Evolutionary conservation across 2,329 filamentous ascomycete species (phyloP).

Genomic region (Grosmannia penicillata): DNA sequence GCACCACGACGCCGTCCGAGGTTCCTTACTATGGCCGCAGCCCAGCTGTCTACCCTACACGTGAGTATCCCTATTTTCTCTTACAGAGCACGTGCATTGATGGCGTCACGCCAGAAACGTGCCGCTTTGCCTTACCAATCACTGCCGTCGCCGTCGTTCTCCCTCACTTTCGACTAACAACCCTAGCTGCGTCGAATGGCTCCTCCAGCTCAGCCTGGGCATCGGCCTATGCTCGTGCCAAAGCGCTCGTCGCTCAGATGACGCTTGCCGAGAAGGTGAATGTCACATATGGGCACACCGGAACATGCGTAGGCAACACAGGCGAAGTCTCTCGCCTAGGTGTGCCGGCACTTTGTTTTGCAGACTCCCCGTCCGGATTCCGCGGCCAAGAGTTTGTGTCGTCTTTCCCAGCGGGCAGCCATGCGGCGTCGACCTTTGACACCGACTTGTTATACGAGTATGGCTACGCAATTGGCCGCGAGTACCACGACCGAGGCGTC

Average conservation of each 20-base stretch:
- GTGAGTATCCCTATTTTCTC: no score
- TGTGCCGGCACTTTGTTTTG: constrained; percentile 27
- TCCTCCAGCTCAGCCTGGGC: constrained; percentile 17
- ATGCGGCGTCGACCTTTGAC: constrained; percentile 58
- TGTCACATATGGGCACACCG: constrained; percentile 21
- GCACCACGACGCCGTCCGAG: no score
- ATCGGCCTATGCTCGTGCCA: constrained; percentile 19
- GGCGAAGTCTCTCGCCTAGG: constrained; percentile 21
- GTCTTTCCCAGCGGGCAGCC: constrained; percentile 51
- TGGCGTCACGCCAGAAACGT: no score
- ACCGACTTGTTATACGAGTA: constrained; percentile 48
- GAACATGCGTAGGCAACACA: constrained; percentile 18
- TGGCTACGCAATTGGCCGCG: constrained; percentile 51
- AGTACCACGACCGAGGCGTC: constrained; percentile 54
- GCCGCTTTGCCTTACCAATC: no score
- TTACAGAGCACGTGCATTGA: no score
- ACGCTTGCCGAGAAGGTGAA: constrained; percentile 25
- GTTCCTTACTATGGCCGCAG: no score
- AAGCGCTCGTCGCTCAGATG: constrained; percentile 20
- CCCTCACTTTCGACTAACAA: no score
- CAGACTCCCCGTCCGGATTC: constrained; percentile 23
- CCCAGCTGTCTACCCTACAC: no score
- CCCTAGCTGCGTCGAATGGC: no score
- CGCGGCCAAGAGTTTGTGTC: constrained; percentile 20
- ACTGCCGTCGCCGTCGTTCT: no score